A percentile compares a stretch with the other conserved stretches of the same genome.
phyloP scores from a whole-genome alignment of 2,329 filamentous ascomycete species.

The Beauveria brongniartii region DNA sequence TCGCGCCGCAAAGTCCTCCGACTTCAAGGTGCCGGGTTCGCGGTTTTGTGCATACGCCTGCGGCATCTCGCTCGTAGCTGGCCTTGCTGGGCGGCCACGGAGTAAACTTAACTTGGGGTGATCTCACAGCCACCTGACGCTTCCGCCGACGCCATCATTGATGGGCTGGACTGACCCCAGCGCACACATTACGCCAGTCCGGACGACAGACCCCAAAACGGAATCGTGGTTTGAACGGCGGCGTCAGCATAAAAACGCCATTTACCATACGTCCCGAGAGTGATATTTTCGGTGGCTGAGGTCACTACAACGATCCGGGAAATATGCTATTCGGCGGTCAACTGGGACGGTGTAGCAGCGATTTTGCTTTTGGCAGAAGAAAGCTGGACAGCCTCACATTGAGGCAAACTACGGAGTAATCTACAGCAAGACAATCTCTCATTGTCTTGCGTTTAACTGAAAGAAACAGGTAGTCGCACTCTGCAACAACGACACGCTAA shows the following conservation, averaged over 20 bases:
- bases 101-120: not conserved
- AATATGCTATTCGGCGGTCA: not conserved
- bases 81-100: not conserved
- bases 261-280: not conserved
- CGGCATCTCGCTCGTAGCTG: not conserved
- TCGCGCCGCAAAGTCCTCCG: not conserved
- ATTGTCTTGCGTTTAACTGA: no score
- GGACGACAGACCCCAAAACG: constrained; percentile 7
- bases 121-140: not conserved
- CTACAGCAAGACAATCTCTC: no score
- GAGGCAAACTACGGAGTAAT: not conserved
- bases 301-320: not conserved
- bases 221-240: constrained; percentile 3
- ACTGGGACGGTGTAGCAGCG: not conserved
- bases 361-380: not conserved
- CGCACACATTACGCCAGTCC: constrained; percentile 7
- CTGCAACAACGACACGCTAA: not conserved
- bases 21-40: not conserved
- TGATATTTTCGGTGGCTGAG: not conserved
- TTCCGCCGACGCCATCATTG: not conserved
- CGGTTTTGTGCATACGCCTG: not conserved
- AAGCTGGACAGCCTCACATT: not conserved
- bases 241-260: constrained; percentile 9
- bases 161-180: constrained; percentile 1
- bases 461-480: no score